Evolutionary conservation across 495 filamentous ascomycete species (phyloP).

Genomic region (Penicillium tannophilum): DNA sequence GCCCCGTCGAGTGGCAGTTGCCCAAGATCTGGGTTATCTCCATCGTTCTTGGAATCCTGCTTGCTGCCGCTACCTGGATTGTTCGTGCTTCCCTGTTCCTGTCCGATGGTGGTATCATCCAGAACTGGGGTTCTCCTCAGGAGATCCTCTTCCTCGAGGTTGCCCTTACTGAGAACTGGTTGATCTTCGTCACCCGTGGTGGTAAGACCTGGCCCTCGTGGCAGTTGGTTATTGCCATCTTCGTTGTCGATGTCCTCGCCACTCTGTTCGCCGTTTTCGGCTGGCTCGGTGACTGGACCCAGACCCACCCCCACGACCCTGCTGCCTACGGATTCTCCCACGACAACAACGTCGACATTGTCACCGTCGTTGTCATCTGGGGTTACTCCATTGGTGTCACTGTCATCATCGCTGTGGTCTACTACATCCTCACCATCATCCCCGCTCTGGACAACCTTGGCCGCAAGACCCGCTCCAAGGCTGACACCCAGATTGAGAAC

Average conservation of each 20-base stretch:
- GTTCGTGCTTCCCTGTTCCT: slow-evolving; percentile 68
- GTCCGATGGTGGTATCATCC: slow-evolving; percentile 68
- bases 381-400: slow-evolving; percentile 75
- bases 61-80: slow-evolving; percentile 70
- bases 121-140: slow-evolving; percentile 72
- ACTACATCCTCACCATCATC: slow-evolving; percentile 72
- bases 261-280: slow-evolving; percentile 76
- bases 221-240: slow-evolving; percentile 72
- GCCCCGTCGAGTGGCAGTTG: slow-evolving; percentile 76
- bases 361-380: slow-evolving; percentile 80
- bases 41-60: slow-evolving; percentile 64
- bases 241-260: slow-evolving; percentile 68
- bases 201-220: slow-evolving; percentile 70
- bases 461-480: slow-evolving; percentile 71
- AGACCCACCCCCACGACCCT: slow-evolving; percentile 47
- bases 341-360: slow-evolving; percentile 69
- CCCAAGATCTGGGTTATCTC: slow-evolving; percentile 80
- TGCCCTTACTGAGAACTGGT: slow-evolving; percentile 76
- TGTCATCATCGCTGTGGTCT: slow-evolving; percentile 76
- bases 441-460: slow-evolving; percentile 73
- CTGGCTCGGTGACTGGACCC: slow-evolving; percentile 56
- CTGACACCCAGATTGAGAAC: slow-evolving; percentile 81
- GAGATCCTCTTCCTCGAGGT: slow-evolving; percentile 75
- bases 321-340: slow-evolving; percentile 45
- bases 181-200: slow-evolving; percentile 79